Conservation (phyloP, 1,139 yeast species). For the Eremothecium coryli region DNA sequence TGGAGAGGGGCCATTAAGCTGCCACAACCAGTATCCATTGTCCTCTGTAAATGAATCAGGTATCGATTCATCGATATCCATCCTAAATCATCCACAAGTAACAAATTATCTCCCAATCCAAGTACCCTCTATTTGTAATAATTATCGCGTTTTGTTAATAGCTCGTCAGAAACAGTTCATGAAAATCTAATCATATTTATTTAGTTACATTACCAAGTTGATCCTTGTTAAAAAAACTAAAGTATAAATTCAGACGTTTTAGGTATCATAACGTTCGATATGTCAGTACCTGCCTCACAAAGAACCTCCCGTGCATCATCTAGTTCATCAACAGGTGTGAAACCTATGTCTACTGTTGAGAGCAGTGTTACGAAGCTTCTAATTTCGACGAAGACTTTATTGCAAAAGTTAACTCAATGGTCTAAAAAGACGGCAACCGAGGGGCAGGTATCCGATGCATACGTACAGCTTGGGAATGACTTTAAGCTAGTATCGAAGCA, state of each 20-base stretch:
- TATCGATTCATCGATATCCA: slow-evolving; percentile 7
- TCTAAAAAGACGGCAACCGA: slow-evolving; percentile 72
- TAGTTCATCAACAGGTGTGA: slow-evolving; percentile 4
- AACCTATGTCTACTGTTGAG: slow-evolving; percentile 47
- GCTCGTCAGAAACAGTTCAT: no score
- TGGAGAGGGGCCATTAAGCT: no score
- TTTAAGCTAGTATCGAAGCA: slow-evolving; percentile 79
- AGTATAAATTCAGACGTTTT: no score
- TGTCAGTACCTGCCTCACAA: slow-evolving; percentile 3
- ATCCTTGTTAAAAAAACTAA: neutral
- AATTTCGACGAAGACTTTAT: slow-evolving; percentile 79
- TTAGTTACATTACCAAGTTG: no score
- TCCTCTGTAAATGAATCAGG: slow-evolving; percentile 20
- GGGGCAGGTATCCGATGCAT: slow-evolving; percentile 79
- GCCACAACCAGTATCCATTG: slow-evolving; percentile 10
- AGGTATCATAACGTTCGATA: no score
- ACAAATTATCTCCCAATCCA: neutral
- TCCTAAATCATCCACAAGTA: neutral
- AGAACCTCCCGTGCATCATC: slow-evolving; percentile 3
- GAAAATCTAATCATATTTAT: no score
- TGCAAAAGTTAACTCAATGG: slow-evolving; percentile 87
- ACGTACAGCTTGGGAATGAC: slow-evolving; percentile 88
- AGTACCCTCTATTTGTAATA: no score
- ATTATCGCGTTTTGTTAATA: no score
- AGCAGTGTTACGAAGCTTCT: slow-evolving; percentile 73